Conservation (phyloP, 2,329 filamentous ascomycete genomes). For the Penicillium decumbens region DNA sequence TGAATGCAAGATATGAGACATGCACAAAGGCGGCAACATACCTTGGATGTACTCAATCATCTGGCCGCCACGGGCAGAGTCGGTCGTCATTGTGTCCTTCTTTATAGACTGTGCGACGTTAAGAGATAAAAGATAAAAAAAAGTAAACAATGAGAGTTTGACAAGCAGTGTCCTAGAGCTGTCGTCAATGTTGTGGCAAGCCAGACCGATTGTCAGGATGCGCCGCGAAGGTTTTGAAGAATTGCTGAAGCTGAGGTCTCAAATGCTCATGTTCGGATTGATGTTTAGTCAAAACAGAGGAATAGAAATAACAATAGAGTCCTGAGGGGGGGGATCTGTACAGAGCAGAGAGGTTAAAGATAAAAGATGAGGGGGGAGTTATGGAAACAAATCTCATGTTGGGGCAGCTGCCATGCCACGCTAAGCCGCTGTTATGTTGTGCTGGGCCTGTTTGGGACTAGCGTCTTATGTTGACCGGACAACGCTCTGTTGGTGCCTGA, state of each 20-base stretch:
- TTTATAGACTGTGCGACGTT: not conserved
- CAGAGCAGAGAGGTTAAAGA: slow-evolving; percentile 19
- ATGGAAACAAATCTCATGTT: slow-evolving; percentile 28
- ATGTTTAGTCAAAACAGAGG: slow-evolving; percentile 9
- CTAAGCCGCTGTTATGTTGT: slow-evolving; percentile 42
- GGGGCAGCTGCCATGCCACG: slow-evolving; percentile 34
- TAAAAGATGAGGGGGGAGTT: slow-evolving; percentile 18
- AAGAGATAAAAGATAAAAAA: slow-evolving; percentile 2
- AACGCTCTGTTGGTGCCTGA: slow-evolving; percentile 30
- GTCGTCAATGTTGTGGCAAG: slow-evolving; percentile 2
- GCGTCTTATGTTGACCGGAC: slow-evolving; percentile 38
- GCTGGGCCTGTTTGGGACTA: slow-evolving; percentile 30
- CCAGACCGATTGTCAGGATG: slow-evolving; percentile 12
- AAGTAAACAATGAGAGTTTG: slow-evolving; percentile 5
- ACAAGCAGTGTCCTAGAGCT: slow-evolving; percentile 3
- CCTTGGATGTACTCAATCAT: slow-evolving; percentile 95
- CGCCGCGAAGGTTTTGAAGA: slow-evolving; percentile 11
- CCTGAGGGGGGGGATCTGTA: slow-evolving; percentile 5
- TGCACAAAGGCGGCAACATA: slow-evolving; percentile 46
- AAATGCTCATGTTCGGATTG: slow-evolving; percentile 29
- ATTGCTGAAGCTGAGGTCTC: slow-evolving; percentile 14
- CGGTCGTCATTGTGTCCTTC: slow-evolving; percentile 44
- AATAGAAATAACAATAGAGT: slow-evolving; percentile 27
- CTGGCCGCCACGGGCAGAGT: slow-evolving; percentile 68
- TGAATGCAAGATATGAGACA: slow-evolving; percentile 31